Evolutionary conservation across 148 eudicot species (phyloP).

Genomic region (Cornus kousa): DNA sequence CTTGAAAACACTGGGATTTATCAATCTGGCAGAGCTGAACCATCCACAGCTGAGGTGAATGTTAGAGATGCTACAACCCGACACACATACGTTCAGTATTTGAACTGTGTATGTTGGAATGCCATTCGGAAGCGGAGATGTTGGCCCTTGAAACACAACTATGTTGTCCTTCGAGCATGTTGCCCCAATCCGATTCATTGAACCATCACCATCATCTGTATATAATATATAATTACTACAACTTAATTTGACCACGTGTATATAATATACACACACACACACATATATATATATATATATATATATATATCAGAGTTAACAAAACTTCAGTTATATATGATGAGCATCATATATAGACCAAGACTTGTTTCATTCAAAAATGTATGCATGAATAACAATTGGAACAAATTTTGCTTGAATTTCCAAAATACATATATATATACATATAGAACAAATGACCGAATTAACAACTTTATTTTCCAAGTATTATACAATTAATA

Average conservation of each 20-base stretch:
- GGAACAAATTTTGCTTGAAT: too few species aligned
- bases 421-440: too few species aligned
- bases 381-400: too few species aligned
- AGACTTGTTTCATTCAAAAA: too few species aligned
- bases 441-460: too few species aligned
- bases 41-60: slow-evolving; percentile 60
- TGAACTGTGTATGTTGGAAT: slow-evolving; percentile 50
- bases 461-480: too few species aligned
- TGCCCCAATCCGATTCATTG: slow-evolving; percentile 12
- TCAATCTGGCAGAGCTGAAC: slow-evolving; percentile 62
- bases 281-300: too few species aligned
- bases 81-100: slow-evolving; percentile 36
- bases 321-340: neutral
- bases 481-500: too few species aligned
- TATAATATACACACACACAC: too few species aligned
- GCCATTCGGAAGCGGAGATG: slow-evolving; percentile 45
- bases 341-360: neutral
- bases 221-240: too few species aligned
- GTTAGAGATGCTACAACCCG: slow-evolving; percentile 39
- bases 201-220: slow-evolving; percentile 5
- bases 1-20: slow-evolving; percentile 47
- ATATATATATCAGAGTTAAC: too few species aligned
- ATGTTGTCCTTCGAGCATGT: slow-evolving; percentile 47
- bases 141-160: slow-evolving; percentile 43
- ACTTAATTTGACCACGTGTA: too few species aligned